Base-by-base conservation (phyloP, 1,139 yeast genomes). In the Pneumocystis wakefieldiae region DNA sequence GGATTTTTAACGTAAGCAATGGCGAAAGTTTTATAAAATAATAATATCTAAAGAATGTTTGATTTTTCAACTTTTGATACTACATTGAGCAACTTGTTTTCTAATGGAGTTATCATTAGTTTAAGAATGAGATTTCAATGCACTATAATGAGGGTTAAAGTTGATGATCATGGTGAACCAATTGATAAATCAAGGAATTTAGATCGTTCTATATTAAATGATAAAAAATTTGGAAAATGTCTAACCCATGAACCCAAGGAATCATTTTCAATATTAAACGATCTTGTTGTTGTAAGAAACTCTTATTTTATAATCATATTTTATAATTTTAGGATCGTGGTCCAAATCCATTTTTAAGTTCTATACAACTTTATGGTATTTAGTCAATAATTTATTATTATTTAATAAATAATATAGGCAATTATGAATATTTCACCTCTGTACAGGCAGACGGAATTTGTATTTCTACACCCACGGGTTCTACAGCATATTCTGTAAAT, bases 391-490 rank as follows among this genome's bases (percentile, higher is more conserved):
- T 48, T 48, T 48, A 12, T 24, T 4, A 2, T 5, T 41, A 10
- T 48, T 19, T 48, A 48, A 24, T 19, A 12, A 48, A 48, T 24
- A 48, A 48, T 24, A 48, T 48, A 48, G 55, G 55, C 37, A 92
- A 89, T 73, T 83, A 81, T 66, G 86, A 86, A 68, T 82, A 83
- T 63, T 74, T 89, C 65, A 89, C 96, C 4, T 81, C 89, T n/a
- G 86, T 92, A 48, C 86, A 87, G 24, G 95, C 94, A 0, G 96
- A 89, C 73, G 96, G 96, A 0, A 77, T 88, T 12, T 85, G 86
- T 8, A 83, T 87, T 64, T 83, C 94, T 14, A 86, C 96, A 0
- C 96, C 96, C 15, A 87, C 95, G 1, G 96, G 96, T 0, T 87
- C 95, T 5, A 89, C 96, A 0, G 96, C 96, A 0, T 89, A 89